Base-by-base conservation (phyloP, 805 yeast genomes). In the Yarrowia hollandica region DNA sequence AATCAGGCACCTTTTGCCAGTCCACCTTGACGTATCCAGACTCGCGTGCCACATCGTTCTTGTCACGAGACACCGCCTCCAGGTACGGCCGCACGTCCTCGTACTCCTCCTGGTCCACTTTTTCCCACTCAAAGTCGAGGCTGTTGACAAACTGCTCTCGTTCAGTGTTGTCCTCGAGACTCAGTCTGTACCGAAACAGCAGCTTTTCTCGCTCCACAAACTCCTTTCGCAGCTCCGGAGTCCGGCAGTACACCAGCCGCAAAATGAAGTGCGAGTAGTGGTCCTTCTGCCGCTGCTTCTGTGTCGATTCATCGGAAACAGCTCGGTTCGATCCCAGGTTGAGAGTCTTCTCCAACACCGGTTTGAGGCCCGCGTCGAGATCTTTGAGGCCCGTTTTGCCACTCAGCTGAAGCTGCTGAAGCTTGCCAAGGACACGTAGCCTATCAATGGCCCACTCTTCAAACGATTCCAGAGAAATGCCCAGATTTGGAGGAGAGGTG, bases 361-460 rank as follows among this genome's bases (percentile, higher is more conserved):
- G 94, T 64, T 81, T 82, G 64, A 92, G 75, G 3, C 80, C 74
- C 9, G 74, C 68, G 64, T 86, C 92, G 31, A 82, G 81, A 60
- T 90, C 97, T 63, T 87, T 82, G 1, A 89, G 80, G 67, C 92
- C 97, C 54, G 94, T 85, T 68, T 90, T 96, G 59, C 90, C 80
- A n/a, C 21, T 26, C 25, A 22, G 35, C n/a, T 35, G 44, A 1
- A 28, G 35, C 34, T 35, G 58, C 41, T 52, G 58, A 5, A 52
- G 16, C 15, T 52, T 52, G 4, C 26, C 26, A 61, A 94, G 76
- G 8, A 94, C 82, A 68, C 86, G 84, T 63, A 92, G 77, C 61
- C 99, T 75, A 68, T 92, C 98, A 59, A 94, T 85, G 4, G 98
- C 98, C 97, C 97, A 94, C 4, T 79, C 78, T 73, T 94, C 99